Base-by-base conservation (phyloP, 306 rosid species). In the Neltuma alba region DNA sequence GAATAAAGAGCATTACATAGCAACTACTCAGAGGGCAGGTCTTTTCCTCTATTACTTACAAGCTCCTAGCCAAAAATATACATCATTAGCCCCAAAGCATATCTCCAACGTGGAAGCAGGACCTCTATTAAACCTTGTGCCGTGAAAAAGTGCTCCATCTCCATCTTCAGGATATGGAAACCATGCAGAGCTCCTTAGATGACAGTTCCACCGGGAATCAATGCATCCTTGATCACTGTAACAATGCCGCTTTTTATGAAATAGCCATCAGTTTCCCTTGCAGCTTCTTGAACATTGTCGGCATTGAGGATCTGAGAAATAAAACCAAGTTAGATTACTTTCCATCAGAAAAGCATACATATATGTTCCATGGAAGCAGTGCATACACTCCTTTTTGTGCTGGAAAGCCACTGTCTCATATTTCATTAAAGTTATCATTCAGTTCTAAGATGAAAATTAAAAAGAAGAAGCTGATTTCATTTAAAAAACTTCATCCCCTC, bases 211-310 rank as follows among this genome's bases (percentile, higher is more conserved):
- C 97, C 67, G 5, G 99, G 98, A 89, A 96, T 90, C 78, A 89
- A 85, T 61, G 99, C 98, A 85, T 96, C 99, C 88, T 96, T 96
- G 87, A 93, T 93, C 79, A 93, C 85, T 3, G 99, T 96, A 28
- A 96, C 99, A 0, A 93, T 96, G 42, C 97, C 98, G 60, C 99
- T 93, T 88, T 95, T 93, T 75, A 95, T 95, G 92, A 95, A 95
- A 75, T 95, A 96, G 6, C 99, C 99, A 54, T 96, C 98, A 7
- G 98, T 90, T 86, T 96, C 99, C 75, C 99, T 90, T 65, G 99
- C 98, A 27, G 98, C 96, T 91, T 96, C 98, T 93, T 93, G 99
- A 57, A 96, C 96, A 77, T 41, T 77, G 83, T 90, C 99, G 12
- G 82, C 31, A 78, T 96, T 96, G 23, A 96, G 47, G 79, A 96